Percentiles rank a stretch among this genome's conserved stretches.
Evolutionary conservation across 208 protist species (phyloP).

Genomic region (Leishmania mexicana): DNA sequence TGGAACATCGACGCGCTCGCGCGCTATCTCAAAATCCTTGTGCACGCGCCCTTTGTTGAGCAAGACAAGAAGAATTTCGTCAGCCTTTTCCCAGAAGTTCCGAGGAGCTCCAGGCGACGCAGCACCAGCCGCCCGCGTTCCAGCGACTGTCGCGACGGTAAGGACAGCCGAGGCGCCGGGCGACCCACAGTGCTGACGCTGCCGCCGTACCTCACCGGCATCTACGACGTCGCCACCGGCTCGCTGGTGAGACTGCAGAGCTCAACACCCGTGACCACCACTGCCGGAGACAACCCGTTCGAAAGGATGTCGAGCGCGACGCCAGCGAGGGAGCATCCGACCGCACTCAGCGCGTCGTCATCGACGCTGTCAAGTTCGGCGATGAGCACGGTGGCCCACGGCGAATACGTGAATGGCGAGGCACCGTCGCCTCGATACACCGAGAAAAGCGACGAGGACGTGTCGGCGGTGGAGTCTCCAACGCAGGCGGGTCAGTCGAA

Average conservation of each 20-base stretch:
- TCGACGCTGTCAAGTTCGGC: background rate
- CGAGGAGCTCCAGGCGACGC: background rate
- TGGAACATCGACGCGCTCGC: constrained; percentile 90
- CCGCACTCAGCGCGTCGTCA: background rate
- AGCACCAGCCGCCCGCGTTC: background rate
- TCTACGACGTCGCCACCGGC: constrained; percentile 82
- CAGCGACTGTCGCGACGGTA: background rate
- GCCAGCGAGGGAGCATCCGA: background rate
- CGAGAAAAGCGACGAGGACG: no score
- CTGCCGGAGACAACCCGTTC: background rate
- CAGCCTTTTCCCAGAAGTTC: constrained; percentile 3
- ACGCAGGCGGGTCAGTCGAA: constrained; percentile 7
- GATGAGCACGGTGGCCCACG: background rate
- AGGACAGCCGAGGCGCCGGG: background rate
- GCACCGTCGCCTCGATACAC: background rate
- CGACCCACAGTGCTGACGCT: constrained; percentile 33
- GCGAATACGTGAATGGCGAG: background rate
- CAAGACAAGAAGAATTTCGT: constrained; percentile 21
- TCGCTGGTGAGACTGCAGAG: constrained; percentile 62
- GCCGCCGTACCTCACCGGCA: constrained; percentile 80
- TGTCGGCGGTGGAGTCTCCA: background rate
- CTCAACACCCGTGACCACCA: background rate
- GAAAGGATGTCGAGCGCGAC: background rate
- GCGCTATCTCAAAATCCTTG: constrained; percentile 87
- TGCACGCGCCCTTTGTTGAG: constrained; percentile 76